phyloP scores from a whole-genome alignment of 768 basidiomycete species.

The Russula sp. region DNA sequence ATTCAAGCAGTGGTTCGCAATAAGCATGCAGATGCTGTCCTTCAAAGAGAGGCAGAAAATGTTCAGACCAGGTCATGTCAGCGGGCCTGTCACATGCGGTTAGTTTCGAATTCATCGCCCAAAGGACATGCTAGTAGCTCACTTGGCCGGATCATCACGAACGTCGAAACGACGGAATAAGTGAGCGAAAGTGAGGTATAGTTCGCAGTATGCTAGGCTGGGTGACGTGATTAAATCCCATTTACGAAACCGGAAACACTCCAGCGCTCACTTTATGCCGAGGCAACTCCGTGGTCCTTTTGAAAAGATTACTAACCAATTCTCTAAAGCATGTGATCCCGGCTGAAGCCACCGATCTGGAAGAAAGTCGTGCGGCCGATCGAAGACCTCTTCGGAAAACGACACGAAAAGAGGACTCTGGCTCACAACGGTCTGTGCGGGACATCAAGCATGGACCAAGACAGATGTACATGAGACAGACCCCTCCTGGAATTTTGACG shows the following conservation, averaged over 20 bases:
- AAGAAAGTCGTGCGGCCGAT: conserved; percentile 11
- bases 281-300: conserved; percentile 22
- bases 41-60: conserved; percentile 5
- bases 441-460: background rate
- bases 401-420: conserved; percentile 15
- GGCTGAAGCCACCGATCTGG: conserved; percentile 21
- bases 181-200: conserved; percentile 21
- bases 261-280: conserved; percentile 18
- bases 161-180: conserved; percentile 23
- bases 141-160: conserved; percentile 8
- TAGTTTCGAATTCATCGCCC: background rate
- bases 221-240: background rate
- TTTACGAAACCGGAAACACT: background rate
- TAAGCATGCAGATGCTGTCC: conserved; percentile 12
- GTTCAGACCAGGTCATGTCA: conserved; percentile 8
- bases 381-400: conserved; percentile 10
- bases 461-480: background rate
- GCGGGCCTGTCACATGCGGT: background rate
- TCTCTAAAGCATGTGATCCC: conserved; percentile 10
- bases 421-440: conserved; percentile 2
- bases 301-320: conserved; percentile 18
- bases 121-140: background rate
- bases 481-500: conserved; percentile 8
- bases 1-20: conserved; percentile 7
- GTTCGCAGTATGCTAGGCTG: conserved; percentile 21